Evolutionary conservation across 768 basidiomycete species (phyloP), one percentile per base, ranked within the genome.

Genomic region (Lactifluus subvellereus): DNA sequence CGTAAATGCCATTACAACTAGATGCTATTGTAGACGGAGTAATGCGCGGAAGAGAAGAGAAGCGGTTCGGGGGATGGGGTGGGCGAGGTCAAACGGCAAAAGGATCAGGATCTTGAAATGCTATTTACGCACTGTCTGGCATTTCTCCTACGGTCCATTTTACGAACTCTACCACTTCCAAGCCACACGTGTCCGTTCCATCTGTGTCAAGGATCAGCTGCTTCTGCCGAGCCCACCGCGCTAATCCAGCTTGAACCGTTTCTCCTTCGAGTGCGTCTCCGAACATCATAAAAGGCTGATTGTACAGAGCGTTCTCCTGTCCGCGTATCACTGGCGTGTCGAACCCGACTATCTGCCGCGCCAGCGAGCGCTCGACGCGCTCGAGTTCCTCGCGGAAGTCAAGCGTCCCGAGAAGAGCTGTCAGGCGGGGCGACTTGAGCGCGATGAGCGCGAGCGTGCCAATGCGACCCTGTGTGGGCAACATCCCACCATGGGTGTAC

Each of bases 281-380:
- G 9, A 60, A 48, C 66, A 67, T 66, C 57, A 58, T 62, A 48
- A 67, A 67, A 10, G 66, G 66, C 40, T 67, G 66, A n/a, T 62
- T 50, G 43, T 66, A 67, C 9, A 67, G 38, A 13, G 66, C 66
- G 2, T 57, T 61, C 45, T 62, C 66, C 11, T 45, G 57, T 11
- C 57, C 54, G 18, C 60, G 65, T 57, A 67, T 53, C 30, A 57
- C 40, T 7, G 14, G 37, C 43, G 66, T 66, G 22, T 66, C 66
- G 27, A 66, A 67, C 14, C 66, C 66, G 6, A 66, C 66, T 7
- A 67, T 67, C 45, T 67, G 66, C 37, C 66, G 45, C 22, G 57
- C 66, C 6, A 67, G 50, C 38, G 66, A 38, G 10, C 66, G 64
- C 49, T 67, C 65, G 6, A 67, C 6, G n/a, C 62, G 63, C 48